A percentile compares a stretch with the other conserved stretches of the same genome.
Conservation (phyloP, 2,329 filamentous ascomycete species). For the Cryphonectria naterciae region DNA sequence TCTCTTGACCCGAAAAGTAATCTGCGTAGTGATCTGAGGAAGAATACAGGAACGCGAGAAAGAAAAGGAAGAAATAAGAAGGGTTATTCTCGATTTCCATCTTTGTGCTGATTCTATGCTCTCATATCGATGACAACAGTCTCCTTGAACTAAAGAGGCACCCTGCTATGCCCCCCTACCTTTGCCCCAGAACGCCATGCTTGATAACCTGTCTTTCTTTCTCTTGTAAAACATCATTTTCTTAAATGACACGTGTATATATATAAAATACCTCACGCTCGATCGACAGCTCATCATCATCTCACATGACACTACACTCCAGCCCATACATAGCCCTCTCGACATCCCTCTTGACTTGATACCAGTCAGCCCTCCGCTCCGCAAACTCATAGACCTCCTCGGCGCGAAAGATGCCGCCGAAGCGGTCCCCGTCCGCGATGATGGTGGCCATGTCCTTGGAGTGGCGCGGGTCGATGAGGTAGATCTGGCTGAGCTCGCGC, state of each 20-base stretch:
- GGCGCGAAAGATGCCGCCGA: conserved; percentile 88
- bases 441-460: conserved; percentile 94
- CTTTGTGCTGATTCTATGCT: too few species aligned
- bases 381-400: conserved; percentile 99
- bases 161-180: not conserved
- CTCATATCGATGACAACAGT: too few species aligned
- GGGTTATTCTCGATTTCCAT: too few species aligned
- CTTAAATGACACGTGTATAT: not conserved
- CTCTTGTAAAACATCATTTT: not conserved
- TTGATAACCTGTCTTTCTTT: not conserved
- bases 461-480: conserved; percentile 83
- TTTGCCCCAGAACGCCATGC: not conserved
- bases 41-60: too few species aligned
- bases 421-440: conserved; percentile 88
- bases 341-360: conserved; percentile 82
- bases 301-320: conserved; percentile 83
- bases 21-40: too few species aligned
- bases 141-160: not conserved
- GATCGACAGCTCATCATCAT: not conserved
- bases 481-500: conserved; percentile 92
- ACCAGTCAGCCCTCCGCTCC: conserved; percentile 93
- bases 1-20: too few species aligned
- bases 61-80: too few species aligned
- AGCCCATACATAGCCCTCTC: conserved; percentile 98
- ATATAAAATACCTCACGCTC: too few species aligned